These are phyloP conservation scores for Trichoderma gracile DNA, from an alignment of 2,329 filamentous ascomycete genomes.

Conservation along the genomic window DNA sequence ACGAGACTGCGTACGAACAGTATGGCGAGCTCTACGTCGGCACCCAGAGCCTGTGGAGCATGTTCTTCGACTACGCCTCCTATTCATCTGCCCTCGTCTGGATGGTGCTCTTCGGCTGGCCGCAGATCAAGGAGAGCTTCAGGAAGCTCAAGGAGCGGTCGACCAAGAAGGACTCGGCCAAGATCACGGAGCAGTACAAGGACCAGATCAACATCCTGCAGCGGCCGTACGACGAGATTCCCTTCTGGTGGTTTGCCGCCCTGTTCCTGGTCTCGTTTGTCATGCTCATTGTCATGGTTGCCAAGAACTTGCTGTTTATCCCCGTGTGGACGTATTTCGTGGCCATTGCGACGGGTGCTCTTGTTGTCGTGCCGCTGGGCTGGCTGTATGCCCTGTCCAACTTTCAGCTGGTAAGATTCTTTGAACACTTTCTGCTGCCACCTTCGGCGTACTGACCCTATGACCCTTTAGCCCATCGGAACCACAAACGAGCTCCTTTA, in stretches of 20 bases:
- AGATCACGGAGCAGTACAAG: constrained; percentile 56
- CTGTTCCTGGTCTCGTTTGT: constrained; percentile 53
- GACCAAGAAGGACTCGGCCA: constrained; percentile 32
- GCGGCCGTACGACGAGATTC: constrained; percentile 59
- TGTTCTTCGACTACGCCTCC: constrained; percentile 62
- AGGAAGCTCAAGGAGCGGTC: constrained; percentile 45
- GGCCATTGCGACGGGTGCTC: constrained; percentile 54
- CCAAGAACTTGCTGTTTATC: constrained; percentile 55
- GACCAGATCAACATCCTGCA: constrained; percentile 62
- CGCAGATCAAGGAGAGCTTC: constrained; percentile 48
- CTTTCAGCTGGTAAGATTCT: constrained; percentile 41
- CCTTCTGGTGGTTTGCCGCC: constrained; percentile 57
- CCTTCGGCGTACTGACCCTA: neutral
- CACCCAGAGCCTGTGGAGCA: constrained; percentile 57
- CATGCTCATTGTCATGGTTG: constrained; percentile 53
- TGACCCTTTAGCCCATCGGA: constrained; percentile 46
- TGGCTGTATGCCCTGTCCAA: constrained; percentile 63
- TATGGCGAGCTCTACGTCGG: constrained; percentile 59
- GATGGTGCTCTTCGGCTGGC: constrained; percentile 57
- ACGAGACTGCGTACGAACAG: constrained; percentile 49
- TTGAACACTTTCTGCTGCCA: neutral
- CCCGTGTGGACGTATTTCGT: constrained; percentile 62
- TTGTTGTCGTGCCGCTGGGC: constrained; percentile 58
- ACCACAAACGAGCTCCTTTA: constrained; percentile 62
- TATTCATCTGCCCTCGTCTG: constrained; percentile 60